Percentiles rank a stretch among this genome's conserved stretches.
These are phyloP conservation scores for Coelastrella sp. DNA, from an alignment of 139 green algal species.

Conservation along the genomic window DNA sequence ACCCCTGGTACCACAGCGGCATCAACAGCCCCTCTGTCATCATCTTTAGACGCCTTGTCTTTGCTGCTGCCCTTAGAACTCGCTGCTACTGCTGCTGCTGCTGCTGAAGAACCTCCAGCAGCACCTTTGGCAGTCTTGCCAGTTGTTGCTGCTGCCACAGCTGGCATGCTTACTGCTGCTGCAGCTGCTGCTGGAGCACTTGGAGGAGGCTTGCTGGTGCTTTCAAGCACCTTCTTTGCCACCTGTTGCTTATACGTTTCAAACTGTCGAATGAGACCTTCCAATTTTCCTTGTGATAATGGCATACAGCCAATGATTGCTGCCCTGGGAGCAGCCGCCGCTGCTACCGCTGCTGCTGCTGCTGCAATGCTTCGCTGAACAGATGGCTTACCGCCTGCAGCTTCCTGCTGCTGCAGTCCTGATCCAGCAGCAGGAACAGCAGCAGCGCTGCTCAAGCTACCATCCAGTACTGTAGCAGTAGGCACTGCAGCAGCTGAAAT, in stretches of 20 bases:
- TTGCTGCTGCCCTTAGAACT: not conserved
- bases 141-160: not conserved
- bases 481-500: not conserved
- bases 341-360: constrained; percentile 7
- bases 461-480: not conserved
- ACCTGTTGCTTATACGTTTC: constrained; percentile 6
- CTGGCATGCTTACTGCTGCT: not conserved
- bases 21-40: not conserved
- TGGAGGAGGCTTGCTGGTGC: not conserved
- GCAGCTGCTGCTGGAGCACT: not conserved
- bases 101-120: not conserved
- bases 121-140: not conserved
- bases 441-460: not conserved
- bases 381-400: not conserved
- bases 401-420: not conserved
- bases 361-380: not conserved
- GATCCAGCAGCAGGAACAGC: not conserved
- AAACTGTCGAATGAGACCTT: not conserved
- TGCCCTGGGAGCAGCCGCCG: not conserved
- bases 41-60: constrained; percentile 3
- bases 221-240: not conserved
- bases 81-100: constrained; percentile 16
- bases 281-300: not conserved
- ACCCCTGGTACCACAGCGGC: not conserved
- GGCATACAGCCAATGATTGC: constrained; percentile 2